A percentile compares a stretch with the other conserved stretches of the same genome.
These are phyloP conservation scores for Blastocystis hominis DNA, from an alignment of 352 stramenopile species.

Conservation along the genomic window DNA sequence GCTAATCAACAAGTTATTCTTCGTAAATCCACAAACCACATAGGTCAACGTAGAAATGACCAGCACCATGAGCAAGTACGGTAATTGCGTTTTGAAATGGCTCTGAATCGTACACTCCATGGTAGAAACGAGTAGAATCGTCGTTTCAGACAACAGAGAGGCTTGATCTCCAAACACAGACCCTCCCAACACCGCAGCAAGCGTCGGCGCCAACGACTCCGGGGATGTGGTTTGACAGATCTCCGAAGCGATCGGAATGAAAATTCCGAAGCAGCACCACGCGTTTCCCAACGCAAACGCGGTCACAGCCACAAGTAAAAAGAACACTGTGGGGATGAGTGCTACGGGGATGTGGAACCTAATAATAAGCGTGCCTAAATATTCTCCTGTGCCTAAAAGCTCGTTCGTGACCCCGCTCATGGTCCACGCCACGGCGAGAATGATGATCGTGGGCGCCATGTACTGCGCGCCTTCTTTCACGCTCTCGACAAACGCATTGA, in stretches of 20 bases:
- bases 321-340: slow-evolving; percentile 23
- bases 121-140: slow-evolving; percentile 58
- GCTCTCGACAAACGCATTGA: slow-evolving; percentile 48
- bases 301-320: slow-evolving; percentile 13
- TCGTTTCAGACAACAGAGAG: slow-evolving; percentile 81
- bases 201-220: neutral
- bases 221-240: slow-evolving; percentile 23
- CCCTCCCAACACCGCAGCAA: slow-evolving; percentile 64
- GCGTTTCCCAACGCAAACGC: slow-evolving; percentile 50
- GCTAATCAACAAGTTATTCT: slow-evolving; percentile 10
- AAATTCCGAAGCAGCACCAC: slow-evolving; percentile 54
- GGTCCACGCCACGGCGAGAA: slow-evolving; percentile 46
- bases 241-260: slow-evolving; percentile 49
- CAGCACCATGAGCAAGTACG: slow-evolving; percentile 11
- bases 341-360: slow-evolving; percentile 27
- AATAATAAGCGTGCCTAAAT: slow-evolving; percentile 24
- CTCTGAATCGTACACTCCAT: slow-evolving; percentile 52
- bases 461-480: slow-evolving; percentile 47
- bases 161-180: slow-evolving; percentile 78
- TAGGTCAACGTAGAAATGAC: neutral
- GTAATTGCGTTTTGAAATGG: slow-evolving; percentile 40
- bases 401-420: slow-evolving; percentile 51
- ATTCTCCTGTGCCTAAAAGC: slow-evolving; percentile 47
- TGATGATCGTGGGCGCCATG: slow-evolving; percentile 51
- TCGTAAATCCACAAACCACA: slow-evolving; percentile 31